Percentiles rank a stretch among this genome's conserved stretches.
These are phyloP conservation scores for Gloeopeniophorella convolvens DNA, from an alignment of 768 basidiomycete species.

Conservation along the genomic window DNA sequence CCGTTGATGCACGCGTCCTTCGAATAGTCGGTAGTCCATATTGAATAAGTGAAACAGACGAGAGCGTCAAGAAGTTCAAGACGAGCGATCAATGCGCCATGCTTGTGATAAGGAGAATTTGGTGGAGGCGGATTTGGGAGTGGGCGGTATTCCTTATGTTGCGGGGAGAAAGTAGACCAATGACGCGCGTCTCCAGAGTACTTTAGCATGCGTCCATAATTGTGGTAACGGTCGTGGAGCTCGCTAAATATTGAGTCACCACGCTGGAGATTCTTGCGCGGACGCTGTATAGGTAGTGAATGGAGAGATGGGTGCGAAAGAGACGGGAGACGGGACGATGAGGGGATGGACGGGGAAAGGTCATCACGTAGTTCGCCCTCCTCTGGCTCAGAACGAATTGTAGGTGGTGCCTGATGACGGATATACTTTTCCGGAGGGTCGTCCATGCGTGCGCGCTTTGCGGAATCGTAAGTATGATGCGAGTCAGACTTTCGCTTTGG, in stretches of 20 bases:
- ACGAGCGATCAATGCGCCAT: slow-evolving; percentile 67
- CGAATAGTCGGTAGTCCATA: slow-evolving; percentile 71
- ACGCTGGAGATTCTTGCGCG: slow-evolving; percentile 44
- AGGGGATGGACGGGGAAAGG: slow-evolving; percentile 4
- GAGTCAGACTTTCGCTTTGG: slow-evolving; percentile 34
- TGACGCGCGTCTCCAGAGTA: slow-evolving; percentile 79
- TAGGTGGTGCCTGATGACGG: slow-evolving; percentile 23
- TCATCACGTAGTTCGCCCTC: slow-evolving; percentile 45
- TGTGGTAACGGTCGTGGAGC: slow-evolving; percentile 65
- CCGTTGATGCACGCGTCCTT: slow-evolving; percentile 48
- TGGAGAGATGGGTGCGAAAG: slow-evolving; percentile 27
- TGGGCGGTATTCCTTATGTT: slow-evolving; percentile 58
- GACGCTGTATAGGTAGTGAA: slow-evolving; percentile 56
- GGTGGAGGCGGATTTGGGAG: slow-evolving; percentile 57
- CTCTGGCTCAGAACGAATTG: slow-evolving; percentile 37
- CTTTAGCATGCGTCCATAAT: slow-evolving; percentile 67
- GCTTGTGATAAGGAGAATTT: slow-evolving; percentile 66
- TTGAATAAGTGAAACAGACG: slow-evolving; percentile 74
- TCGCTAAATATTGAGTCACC: slow-evolving; percentile 48
- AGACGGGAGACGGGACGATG: slow-evolving; percentile 19
- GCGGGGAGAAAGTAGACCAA: slow-evolving; percentile 63
- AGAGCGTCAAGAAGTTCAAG: slow-evolving; percentile 78
- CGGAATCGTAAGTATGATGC: slow-evolving; percentile 17
- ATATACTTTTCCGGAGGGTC: slow-evolving; percentile 26
- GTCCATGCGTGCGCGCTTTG: slow-evolving; percentile 25